These are phyloP conservation scores for Hebeloma cylindrosporum DNA, from an alignment of 768 basidiomycete genomes.

Conservation along the genomic window DNA sequence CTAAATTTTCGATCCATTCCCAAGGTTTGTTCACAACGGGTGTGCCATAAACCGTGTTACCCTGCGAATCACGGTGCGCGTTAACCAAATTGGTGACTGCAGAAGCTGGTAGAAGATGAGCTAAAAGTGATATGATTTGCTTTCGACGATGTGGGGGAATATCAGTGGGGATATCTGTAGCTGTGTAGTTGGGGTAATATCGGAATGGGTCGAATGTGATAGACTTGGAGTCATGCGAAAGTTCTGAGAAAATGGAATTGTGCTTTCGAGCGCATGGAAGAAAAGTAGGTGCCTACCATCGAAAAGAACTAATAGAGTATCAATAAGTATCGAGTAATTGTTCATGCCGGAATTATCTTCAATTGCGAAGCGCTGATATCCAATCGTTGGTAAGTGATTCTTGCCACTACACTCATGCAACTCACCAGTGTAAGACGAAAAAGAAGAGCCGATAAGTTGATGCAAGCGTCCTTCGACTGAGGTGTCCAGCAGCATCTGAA, in stretches of 20 bases:
- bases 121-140: slow-evolving; percentile 59
- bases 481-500: slow-evolving; percentile 60
- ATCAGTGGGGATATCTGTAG: slow-evolving; percentile 53
- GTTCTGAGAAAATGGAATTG: slow-evolving; percentile 43
- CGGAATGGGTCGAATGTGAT: slow-evolving; percentile 60
- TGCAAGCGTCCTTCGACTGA: slow-evolving; percentile 46
- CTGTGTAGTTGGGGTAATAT: slow-evolving; percentile 54
- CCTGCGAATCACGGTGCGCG: slow-evolving; percentile 54
- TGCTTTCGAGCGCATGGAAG: neutral
- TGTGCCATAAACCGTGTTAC: slow-evolving; percentile 46
- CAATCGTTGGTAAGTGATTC: neutral
- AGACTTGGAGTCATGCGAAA: slow-evolving; percentile 57
- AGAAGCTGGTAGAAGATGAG: slow-evolving; percentile 48
- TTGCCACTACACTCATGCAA: slow-evolving; percentile 13
- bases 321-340: slow-evolving; percentile 64
- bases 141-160: slow-evolving; percentile 56
- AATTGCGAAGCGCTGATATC: slow-evolving; percentile 50
- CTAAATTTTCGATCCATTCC: slow-evolving; percentile 85
- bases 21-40: slow-evolving; percentile 75
- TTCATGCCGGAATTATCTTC: slow-evolving; percentile 55
- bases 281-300: slow-evolving; percentile 52
- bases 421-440: slow-evolving; percentile 55
- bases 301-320: slow-evolving; percentile 71
- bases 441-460: slow-evolving; percentile 41
- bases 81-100: slow-evolving; percentile 59